phyloP scores from a whole-genome alignment of 2,329 filamentous ascomycete species.

The Emergomyces africanus region DNA sequence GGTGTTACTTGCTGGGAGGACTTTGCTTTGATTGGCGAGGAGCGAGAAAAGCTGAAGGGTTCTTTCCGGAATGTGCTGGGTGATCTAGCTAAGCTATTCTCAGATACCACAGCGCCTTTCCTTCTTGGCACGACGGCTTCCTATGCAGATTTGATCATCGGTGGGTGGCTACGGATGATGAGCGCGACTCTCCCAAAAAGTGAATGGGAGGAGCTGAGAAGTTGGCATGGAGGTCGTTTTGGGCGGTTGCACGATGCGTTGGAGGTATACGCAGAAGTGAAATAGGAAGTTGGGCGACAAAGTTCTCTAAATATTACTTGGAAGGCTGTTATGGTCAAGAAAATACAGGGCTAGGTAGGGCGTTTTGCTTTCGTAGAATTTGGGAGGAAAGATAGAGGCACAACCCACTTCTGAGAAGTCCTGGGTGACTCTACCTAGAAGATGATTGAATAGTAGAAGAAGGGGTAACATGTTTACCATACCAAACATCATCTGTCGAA shows the following conservation, averaged over 20 bases:
- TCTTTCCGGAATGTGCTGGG: constrained; percentile 33
- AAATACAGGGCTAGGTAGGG: no score
- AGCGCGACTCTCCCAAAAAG: constrained; percentile 25
- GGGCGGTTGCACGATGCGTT: constrained; percentile 38
- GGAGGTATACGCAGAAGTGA: constrained; percentile 24
- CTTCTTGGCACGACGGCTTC: constrained; percentile 33
- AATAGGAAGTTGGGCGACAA: constrained; percentile 10
- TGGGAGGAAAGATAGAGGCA: no score
- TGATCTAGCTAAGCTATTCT: constrained; percentile 32
- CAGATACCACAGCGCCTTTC: constrained; percentile 35
- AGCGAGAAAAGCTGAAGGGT: constrained; percentile 24
- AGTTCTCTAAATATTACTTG: no score
- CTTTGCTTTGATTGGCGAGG: constrained; percentile 27
- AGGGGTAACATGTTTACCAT: no score
- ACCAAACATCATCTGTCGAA: no score
- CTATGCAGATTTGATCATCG: constrained; percentile 47
- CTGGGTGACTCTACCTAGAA: no score
- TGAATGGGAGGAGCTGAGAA: constrained; percentile 37
- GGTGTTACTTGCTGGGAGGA: constrained; percentile 30
- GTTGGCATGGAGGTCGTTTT: constrained; percentile 42
- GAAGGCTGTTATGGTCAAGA: no score
- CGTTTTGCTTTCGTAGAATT: no score
- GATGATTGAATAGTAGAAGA: no score
- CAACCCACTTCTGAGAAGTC: no score
- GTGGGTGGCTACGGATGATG: constrained; percentile 43